Conservation (phyloP, 176 grass and related monocot species). For the Oryza rufipogon region DNA sequence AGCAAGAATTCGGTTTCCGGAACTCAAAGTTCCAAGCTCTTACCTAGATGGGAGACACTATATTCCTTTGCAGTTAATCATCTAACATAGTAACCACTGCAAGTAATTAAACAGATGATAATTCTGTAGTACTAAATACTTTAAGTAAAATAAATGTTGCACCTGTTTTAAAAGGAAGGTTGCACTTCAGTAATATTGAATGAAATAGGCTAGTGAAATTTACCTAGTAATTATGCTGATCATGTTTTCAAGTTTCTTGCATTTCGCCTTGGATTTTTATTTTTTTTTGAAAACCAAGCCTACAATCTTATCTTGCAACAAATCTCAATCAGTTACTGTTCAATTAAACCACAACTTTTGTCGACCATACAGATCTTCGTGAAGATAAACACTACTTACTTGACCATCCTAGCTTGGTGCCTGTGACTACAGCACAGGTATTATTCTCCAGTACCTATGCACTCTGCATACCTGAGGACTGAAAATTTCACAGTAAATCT, state of each 20-base stretch:
- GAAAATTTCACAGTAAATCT: neutral
- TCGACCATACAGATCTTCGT: constrained; percentile 69
- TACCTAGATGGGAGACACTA: too few species aligned
- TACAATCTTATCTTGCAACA: neutral
- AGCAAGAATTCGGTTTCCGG: too few species aligned
- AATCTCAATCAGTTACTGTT: neutral
- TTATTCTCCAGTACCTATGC: constrained; percentile 18
- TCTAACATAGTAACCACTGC: neutral
- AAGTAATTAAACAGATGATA: neutral
- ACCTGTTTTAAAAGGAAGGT: neutral
- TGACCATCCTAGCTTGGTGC: constrained; percentile 76
- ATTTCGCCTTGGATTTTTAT: constrained; percentile 2
- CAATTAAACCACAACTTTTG: constrained; percentile 16
- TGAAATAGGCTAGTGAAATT: neutral
- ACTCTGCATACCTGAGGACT: neutral
- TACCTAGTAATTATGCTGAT: neutral
- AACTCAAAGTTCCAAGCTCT: too few species aligned
- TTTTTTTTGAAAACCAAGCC: neutral
- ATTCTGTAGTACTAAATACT: neutral
- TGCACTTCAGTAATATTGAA: neutral
- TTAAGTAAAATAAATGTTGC: neutral
- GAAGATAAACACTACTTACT: constrained; percentile 92
- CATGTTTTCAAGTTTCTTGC: neutral
- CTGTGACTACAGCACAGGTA: constrained; percentile 92
- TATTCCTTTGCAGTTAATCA: neutral